Conservation (phyloP, 202 grass and related monocot species). For the Cymbopogon flexuosus region DNA sequence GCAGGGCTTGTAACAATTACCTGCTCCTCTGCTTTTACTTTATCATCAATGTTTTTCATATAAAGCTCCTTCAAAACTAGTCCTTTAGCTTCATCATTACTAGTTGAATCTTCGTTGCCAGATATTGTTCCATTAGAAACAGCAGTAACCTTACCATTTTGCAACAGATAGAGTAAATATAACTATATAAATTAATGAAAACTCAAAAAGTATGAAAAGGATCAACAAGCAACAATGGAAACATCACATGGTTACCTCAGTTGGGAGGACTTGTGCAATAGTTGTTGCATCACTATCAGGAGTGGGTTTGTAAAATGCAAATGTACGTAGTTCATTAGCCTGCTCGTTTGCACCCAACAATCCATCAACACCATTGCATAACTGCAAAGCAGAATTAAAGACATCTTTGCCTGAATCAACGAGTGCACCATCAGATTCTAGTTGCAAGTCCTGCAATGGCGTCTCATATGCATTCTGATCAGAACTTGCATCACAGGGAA, state of each 20-base stretch:
- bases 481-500: slow-evolving; percentile 10
- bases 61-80: not conserved
- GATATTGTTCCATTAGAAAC: not conserved
- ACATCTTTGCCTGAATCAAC: slow-evolving; percentile 10
- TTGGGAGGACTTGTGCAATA: slow-evolving; percentile 8
- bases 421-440: slow-evolving; percentile 13
- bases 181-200: not conserved
- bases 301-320: not conserved
- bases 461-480: slow-evolving; percentile 20
- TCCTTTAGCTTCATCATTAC: slow-evolving; percentile 11
- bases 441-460: not conserved
- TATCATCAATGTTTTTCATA: not conserved
- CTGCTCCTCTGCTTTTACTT: slow-evolving; percentile 24
- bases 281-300: not conserved
- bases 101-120: not conserved
- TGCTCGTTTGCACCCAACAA: slow-evolving; percentile 2
- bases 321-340: not conserved
- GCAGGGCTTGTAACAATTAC: not conserved
- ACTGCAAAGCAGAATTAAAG: slow-evolving; percentile 3
- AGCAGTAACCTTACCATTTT: slow-evolving; percentile 29
- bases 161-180: slow-evolving; percentile 4
- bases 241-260: slow-evolving; percentile 28
- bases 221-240: not conserved
- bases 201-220: not conserved
- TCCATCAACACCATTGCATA: not conserved